phyloP scores from a whole-genome alignment of 2,329 filamentous ascomycete genomes.

The Talaromyces albobiverticillius region DNA sequence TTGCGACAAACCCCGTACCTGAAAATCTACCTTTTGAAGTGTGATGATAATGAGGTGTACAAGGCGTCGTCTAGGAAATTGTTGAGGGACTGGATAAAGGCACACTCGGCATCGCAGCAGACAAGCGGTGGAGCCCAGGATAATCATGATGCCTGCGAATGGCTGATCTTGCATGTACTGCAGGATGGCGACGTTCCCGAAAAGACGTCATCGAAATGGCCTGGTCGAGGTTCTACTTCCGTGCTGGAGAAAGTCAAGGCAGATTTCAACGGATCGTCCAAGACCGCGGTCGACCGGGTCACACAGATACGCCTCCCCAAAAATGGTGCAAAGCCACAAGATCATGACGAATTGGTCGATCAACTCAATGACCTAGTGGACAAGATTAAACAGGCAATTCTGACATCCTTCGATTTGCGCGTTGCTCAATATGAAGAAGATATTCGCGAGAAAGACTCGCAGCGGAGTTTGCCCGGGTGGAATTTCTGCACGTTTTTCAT shows the following conservation, averaged over 20 bases:
- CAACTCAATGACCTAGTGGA: constrained; percentile 81
- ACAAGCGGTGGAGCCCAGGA: constrained; percentile 64
- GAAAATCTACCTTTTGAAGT: constrained; percentile 83
- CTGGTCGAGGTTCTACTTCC: constrained; percentile 72
- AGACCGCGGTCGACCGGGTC: constrained; percentile 71
- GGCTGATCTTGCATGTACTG: constrained; percentile 90
- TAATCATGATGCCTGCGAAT: constrained; percentile 95
- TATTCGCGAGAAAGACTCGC: constrained; percentile 87
- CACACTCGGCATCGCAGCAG: constrained; percentile 61
- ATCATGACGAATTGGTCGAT: constrained; percentile 74
- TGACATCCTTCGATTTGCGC: constrained; percentile 84
- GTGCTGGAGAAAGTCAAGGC: constrained; percentile 84
- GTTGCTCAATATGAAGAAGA: constrained; percentile 96
- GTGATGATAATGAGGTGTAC: constrained; percentile 94
- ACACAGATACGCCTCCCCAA: constrained; percentile 74
- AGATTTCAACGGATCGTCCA: constrained; percentile 81
- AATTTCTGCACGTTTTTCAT: constrained; percentile 99
- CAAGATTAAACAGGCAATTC: constrained; percentile 82
- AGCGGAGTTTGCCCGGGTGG: constrained; percentile 86
- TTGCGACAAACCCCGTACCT: constrained; percentile 90
- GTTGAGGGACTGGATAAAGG: constrained; percentile 87
- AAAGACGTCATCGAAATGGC: constrained; percentile 70
- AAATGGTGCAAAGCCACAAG: constrained; percentile 44
- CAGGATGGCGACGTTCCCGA: constrained; percentile 71
- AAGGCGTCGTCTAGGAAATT: constrained; percentile 74